Conservation (phyloP, 768 basidiomycete species). For the Collybia mongolica region DNA sequence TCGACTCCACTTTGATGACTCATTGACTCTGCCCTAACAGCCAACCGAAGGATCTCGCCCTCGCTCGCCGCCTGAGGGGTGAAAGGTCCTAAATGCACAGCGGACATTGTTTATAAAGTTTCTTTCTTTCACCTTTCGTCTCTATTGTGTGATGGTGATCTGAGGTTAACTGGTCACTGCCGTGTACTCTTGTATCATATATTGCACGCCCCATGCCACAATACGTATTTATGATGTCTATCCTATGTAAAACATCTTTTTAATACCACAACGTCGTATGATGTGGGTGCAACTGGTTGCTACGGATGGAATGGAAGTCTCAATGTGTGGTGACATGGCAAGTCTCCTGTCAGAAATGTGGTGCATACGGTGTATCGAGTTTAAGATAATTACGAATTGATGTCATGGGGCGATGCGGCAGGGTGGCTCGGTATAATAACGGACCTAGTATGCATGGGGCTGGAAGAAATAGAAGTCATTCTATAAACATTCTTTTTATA, state of each 20-base stretch:
- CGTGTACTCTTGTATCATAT: slow-evolving; percentile 6
- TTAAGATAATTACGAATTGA: too few species aligned
- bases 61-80: slow-evolving; percentile 84
- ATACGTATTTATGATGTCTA: slow-evolving; percentile 3
- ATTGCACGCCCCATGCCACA: background rate
- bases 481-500: background rate
- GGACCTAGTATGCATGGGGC: too few species aligned
- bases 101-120: background rate
- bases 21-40: slow-evolving; percentile 27
- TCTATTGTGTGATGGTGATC: slow-evolving; percentile 4
- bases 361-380: too few species aligned
- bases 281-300: background rate
- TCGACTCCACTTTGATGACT: slow-evolving; percentile 14
- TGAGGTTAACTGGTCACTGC: background rate
- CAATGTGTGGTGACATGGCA: too few species aligned
- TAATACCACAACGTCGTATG: background rate
- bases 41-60: slow-evolving; percentile 87
- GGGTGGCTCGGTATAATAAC: background rate
- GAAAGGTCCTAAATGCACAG: slow-evolving; percentile 64
- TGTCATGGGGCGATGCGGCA: too few species aligned
- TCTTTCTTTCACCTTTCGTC: background rate
- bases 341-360: too few species aligned
- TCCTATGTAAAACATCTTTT: background rate
- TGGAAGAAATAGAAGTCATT: background rate
- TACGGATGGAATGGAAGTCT: too few species aligned